A percentile compares a stretch with the other conserved stretches of the same genome.
Evolutionary conservation across 306 rosid genomes (phyloP).

Genomic region (Sophora flavescens): DNA sequence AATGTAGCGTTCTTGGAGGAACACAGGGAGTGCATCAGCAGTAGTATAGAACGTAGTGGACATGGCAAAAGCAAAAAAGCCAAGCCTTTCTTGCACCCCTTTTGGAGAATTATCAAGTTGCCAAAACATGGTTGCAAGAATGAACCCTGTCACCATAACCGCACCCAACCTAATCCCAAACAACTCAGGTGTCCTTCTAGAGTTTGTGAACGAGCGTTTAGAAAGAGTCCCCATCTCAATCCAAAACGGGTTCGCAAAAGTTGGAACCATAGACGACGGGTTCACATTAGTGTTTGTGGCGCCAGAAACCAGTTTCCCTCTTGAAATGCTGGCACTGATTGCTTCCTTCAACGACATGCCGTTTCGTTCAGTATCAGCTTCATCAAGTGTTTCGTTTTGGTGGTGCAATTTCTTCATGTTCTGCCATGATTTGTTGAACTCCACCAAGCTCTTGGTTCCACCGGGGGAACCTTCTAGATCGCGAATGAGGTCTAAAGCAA

Average conservation of each 20-base stretch:
- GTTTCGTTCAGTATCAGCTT: background rate
- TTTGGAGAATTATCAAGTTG: conserved; percentile 74
- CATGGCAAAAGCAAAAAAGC: conserved; percentile 97
- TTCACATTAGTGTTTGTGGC: conserved; percentile 57
- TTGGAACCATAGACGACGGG: conserved; percentile 71
- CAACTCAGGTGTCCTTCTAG: conserved; percentile 73
- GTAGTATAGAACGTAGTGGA: conserved; percentile 96
- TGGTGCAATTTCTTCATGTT: conserved; percentile 58
- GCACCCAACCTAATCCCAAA: conserved; percentile 82
- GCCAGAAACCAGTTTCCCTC: conserved; percentile 89
- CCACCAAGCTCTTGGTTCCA: conserved; percentile 78
- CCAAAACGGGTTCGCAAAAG: conserved; percentile 78
- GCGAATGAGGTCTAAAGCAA: conserved; percentile 91
- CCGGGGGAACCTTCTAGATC: conserved; percentile 85
- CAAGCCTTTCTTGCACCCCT: conserved; percentile 86
- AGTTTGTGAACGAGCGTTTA: conserved; percentile 63
- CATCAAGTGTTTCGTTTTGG: background rate
- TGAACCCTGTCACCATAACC: conserved; percentile 82
- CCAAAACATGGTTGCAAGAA: conserved; percentile 91
- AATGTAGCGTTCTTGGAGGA: conserved; percentile 89
- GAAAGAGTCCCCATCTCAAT: conserved; percentile 73
- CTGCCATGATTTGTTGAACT: conserved; percentile 91
- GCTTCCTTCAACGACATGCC: conserved; percentile 79
- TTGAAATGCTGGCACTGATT: conserved; percentile 82
- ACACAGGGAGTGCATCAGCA: conserved; percentile 90